Conservation (phyloP, 495 filamentous ascomycete species). For the Penicillium silybi region DNA sequence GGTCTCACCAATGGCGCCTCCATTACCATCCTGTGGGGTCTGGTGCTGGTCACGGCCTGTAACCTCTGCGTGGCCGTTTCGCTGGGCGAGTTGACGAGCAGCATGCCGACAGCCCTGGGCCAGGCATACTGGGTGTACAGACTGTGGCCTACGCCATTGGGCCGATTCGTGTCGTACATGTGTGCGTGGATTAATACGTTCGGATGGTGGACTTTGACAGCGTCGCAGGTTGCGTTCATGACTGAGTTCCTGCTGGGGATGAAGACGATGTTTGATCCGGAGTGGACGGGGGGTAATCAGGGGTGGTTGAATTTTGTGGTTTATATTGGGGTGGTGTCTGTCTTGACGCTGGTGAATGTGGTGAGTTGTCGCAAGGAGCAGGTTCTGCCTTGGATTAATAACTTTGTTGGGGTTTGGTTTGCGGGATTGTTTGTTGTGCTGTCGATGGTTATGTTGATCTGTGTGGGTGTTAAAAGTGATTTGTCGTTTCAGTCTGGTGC, state of each 20-base stretch:
- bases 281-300: constrained; percentile 34
- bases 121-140: constrained; percentile 48
- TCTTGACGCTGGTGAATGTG: constrained; percentile 41
- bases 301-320: constrained; percentile 47
- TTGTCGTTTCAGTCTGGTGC: constrained; percentile 39
- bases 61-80: constrained; percentile 48
- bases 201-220: constrained; percentile 48
- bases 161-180: constrained; percentile 45
- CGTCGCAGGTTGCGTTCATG: constrained; percentile 48
- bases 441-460: constrained; percentile 42
- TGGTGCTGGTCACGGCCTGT: constrained; percentile 42
- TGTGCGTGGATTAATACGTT: constrained; percentile 51
- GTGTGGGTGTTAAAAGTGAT: constrained; percentile 35
- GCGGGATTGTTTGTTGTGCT: constrained; percentile 41
- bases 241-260: constrained; percentile 46
- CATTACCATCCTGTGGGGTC: constrained; percentile 49
- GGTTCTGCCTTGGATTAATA: constrained; percentile 44
- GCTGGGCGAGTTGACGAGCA: constrained; percentile 45
- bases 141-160: constrained; percentile 33
- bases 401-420: constrained; percentile 48
- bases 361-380: constrained; percentile 43
- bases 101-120: constrained; percentile 47
- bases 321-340: constrained; percentile 35
- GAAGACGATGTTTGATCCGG: constrained; percentile 41
- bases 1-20: constrained; percentile 46